phyloP scores from a whole-genome alignment of 768 basidiomycete genomes.

The Lactarius deliciosus region DNA sequence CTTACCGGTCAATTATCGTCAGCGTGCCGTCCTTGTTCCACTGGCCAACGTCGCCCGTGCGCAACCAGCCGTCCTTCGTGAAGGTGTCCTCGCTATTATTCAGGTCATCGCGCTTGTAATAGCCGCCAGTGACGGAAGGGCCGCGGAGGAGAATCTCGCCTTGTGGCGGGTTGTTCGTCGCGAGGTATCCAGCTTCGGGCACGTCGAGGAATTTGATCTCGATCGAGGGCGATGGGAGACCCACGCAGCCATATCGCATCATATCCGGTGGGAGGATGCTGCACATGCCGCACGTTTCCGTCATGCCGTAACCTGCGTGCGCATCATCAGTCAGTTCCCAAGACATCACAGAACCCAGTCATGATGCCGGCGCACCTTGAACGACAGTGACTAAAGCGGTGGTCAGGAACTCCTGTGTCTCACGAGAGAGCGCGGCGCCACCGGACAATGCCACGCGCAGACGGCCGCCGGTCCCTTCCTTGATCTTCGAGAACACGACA shows the following conservation, averaged over 20 bases:
- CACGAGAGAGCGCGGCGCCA: slow-evolving; percentile 79
- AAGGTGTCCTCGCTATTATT: slow-evolving; percentile 82
- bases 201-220: slow-evolving; percentile 91
- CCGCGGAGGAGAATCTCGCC: slow-evolving; percentile 92
- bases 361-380: slow-evolving; percentile 62
- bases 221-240: slow-evolving; percentile 82
- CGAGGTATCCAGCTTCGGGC: slow-evolving; percentile 79
- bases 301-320: slow-evolving; percentile 84
- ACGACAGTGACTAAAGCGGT: slow-evolving; percentile 78
- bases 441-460: slow-evolving; percentile 80
- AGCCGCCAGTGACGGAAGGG: slow-evolving; percentile 81
- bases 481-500: slow-evolving; percentile 73
- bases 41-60: slow-evolving; percentile 92
- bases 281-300: slow-evolving; percentile 93
- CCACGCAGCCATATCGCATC: slow-evolving; percentile 72
- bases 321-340: neutral
- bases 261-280: slow-evolving; percentile 82
- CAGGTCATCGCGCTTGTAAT: slow-evolving; percentile 90
- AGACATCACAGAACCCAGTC: neutral
- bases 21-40: slow-evolving; percentile 94
- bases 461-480: slow-evolving; percentile 83
- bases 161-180: slow-evolving; percentile 68
- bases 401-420: slow-evolving; percentile 90
- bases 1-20: slow-evolving; percentile 80
- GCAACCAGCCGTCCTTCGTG: slow-evolving; percentile 88